These are phyloP conservation scores for Beauveria brongniartii DNA, from an alignment of 2,329 filamentous ascomycete genomes.

Conservation along the genomic window DNA sequence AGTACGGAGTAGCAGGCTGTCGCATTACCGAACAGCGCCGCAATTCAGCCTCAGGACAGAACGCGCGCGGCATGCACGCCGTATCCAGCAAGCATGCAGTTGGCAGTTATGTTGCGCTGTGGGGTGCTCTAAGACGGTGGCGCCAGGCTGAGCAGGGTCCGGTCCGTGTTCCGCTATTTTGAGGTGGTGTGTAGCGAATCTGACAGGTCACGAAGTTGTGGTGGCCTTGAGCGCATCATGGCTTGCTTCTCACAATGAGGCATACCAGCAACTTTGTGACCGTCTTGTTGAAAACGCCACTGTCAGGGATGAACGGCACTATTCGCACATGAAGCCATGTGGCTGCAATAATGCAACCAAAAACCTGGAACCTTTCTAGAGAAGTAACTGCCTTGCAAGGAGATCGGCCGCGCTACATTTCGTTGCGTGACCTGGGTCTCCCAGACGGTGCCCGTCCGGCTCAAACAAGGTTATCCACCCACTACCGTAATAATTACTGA, in stretches of 20 bases:
- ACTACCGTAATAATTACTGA: not conserved
- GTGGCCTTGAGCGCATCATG: not conserved
- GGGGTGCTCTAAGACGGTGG: conserved; percentile 5
- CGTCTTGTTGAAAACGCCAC: not conserved
- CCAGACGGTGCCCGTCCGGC: not conserved
- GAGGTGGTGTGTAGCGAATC: conserved; percentile 3
- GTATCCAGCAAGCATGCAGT: no score
- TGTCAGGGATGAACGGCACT: not conserved
- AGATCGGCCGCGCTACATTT: not conserved
- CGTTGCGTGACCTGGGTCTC: not conserved
- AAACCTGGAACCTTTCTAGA: not conserved
- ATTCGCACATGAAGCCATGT: not conserved
- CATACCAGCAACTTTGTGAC: not conserved
- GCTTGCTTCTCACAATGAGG: not conserved
- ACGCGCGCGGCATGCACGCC: not conserved
- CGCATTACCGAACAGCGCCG: not conserved
- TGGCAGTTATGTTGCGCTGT: not conserved
- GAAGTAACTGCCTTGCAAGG: not conserved
- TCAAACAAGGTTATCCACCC: not conserved
- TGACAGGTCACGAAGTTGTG: conserved; percentile 1
- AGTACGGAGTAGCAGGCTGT: not conserved
- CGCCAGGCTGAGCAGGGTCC: conserved; percentile 7
- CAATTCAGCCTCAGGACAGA: not conserved
- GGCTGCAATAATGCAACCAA: conserved; percentile 1
- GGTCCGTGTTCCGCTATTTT: conserved; percentile 9